A percentile compares a stretch with the other conserved stretches of the same genome.
phyloP scores from a whole-genome alignment of 2,329 filamentous ascomycete species.

The Elsinoe batatas region DNA sequence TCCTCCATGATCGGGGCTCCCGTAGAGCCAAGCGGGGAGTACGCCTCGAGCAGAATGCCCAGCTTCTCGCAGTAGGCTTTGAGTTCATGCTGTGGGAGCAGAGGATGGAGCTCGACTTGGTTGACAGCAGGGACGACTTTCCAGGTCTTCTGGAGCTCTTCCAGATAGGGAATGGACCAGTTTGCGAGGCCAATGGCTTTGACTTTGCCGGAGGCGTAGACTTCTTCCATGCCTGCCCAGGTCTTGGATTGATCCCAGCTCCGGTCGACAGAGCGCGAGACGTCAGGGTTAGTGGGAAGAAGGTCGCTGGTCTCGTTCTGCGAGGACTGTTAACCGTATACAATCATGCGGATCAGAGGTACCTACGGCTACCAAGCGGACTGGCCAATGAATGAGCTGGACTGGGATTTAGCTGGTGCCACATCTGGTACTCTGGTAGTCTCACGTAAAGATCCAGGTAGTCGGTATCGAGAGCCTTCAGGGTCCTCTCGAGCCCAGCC shows the following conservation, averaged over 20 bases:
- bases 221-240: slow-evolving; percentile 22
- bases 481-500: slow-evolving; percentile 32
- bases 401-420: too few relatives aligned
- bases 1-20: too few relatives aligned
- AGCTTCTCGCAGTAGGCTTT: slow-evolving; percentile 27
- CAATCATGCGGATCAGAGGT: background rate
- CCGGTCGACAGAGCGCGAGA: too few relatives aligned
- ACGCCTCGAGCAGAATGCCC: slow-evolving; percentile 31
- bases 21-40: slow-evolving; percentile 18
- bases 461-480: slow-evolving; percentile 34
- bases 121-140: slow-evolving; percentile 22
- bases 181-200: slow-evolving; percentile 24
- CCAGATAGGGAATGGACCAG: slow-evolving; percentile 20
- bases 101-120: slow-evolving; percentile 32
- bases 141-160: slow-evolving; percentile 19
- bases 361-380: slow-evolving; percentile 12
- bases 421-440: too few relatives aligned
- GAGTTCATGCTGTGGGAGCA: slow-evolving; percentile 29
- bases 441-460: slow-evolving; percentile 38
- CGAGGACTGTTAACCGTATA: too few relatives aligned
- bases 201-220: slow-evolving; percentile 21
- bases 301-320: too few relatives aligned
- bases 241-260: slow-evolving; percentile 19
- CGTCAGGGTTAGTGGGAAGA: too few relatives aligned
- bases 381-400: slow-evolving; percentile 41